phyloP scores from a whole-genome alignment of 805 yeast genomes.

The Lachancea nothofagi region DNA sequence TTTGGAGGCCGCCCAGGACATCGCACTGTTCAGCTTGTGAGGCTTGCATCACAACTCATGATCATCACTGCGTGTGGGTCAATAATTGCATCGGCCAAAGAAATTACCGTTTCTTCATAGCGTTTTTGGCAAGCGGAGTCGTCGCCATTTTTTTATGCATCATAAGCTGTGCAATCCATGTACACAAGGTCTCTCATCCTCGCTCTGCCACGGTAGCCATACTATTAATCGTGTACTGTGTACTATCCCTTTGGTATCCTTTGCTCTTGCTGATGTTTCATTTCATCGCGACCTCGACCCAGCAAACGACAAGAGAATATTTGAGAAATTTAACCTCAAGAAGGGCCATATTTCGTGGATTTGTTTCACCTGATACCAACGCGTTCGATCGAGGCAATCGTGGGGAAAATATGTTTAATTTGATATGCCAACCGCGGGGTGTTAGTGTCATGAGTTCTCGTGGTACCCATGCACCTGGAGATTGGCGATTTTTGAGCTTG shows the following conservation, averaged over 20 bases:
- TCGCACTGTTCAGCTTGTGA: constrained; percentile 71
- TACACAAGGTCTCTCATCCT: constrained; percentile 14
- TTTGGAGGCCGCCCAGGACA: constrained; percentile 74
- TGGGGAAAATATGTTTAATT: constrained; percentile 30
- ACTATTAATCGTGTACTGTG: constrained; percentile 47
- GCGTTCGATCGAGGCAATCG: constrained; percentile 36
- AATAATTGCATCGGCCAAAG: constrained; percentile 74
- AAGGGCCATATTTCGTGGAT: constrained; percentile 29
- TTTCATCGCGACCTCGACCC: constrained; percentile 46
- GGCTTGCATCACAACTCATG: constrained; percentile 56
- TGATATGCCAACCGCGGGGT: constrained; percentile 39
- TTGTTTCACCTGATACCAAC: constrained; percentile 24
- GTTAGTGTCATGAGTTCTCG: constrained; percentile 31
- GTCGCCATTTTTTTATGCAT: constrained; percentile 29
- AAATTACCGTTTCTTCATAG: constrained; percentile 58
- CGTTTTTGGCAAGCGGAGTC: constrained; percentile 40
- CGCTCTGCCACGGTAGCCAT: constrained; percentile 38
- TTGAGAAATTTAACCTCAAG: constrained; percentile 42
- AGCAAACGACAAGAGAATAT: constrained; percentile 70
- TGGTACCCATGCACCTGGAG: constrained; percentile 32
- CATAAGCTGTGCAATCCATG: constrained; percentile 20
- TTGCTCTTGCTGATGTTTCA: constrained; percentile 49
- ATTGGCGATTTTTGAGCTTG: constrained; percentile 35
- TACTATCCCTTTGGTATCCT: constrained; percentile 51
- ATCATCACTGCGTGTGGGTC: constrained; percentile 66